Evolutionary conservation across 805 yeast species (phyloP), one percentile per base, ranked within the genome.

Genomic region (Tetrapisispora arboricola): DNA sequence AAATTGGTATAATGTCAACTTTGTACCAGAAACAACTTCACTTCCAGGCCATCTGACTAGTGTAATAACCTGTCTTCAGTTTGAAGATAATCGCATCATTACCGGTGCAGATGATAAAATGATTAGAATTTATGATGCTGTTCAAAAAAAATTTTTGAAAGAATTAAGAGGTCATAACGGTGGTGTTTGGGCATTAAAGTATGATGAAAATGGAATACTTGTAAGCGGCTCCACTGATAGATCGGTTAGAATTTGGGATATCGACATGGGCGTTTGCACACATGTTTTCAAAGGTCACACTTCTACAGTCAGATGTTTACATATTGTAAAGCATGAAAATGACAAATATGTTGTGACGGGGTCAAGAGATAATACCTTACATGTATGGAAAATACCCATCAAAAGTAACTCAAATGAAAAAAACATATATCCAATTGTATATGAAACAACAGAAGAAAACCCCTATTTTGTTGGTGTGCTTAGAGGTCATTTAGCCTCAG

Each of bases 151-250:
- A 32, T 67, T 80, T 39, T 53, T 78, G 8, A 67, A 72, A 32
- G 77, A 78, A 6, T 68, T 92, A 33, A 68, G 71, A 32, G 96
- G 96, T 7, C 98, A 92, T 57, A 94, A 83, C 41, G 98, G 98
- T 34, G 98, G 98, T 30, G 98, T 92, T 5, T 92, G 98, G 98
- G 97, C 98, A 1, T 70, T 92, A 58, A 86, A 90, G 61, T 88
- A 87, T 56, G 87, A 84, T 18, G 77, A 80, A 52, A 85, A 87
- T 8, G 63, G 62, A 10, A 55, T 58, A 3, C 68, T 92, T 34
- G 95, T 90, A 1, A 83, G 94, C 44, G 98, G 97, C 0, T 82
- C 95, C 2, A 90, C 96, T 0, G 98, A 92, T 63, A 73, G 96
- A 50, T 80, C 95, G 0, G 94, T 92, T 3, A 73, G 98, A 44